Evolutionary conservation across 805 yeast genomes (phyloP).

Genomic region (Metschnikowia colocasiae): DNA sequence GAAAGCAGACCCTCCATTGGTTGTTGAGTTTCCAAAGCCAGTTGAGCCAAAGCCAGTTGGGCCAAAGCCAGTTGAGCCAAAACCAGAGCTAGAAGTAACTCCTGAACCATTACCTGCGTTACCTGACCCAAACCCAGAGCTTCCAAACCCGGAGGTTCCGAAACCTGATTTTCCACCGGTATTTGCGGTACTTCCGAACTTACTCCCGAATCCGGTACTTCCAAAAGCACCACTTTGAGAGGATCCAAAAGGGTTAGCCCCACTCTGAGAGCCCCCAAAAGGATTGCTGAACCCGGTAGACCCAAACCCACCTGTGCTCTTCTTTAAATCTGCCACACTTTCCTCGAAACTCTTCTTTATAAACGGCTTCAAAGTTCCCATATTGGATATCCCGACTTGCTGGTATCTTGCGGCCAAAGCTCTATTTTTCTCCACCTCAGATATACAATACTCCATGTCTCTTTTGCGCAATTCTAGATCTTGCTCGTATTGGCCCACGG

Average conservation of each 20-base stretch:
- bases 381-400: slow-evolving; percentile 28
- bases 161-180: neutral
- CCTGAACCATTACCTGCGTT: no score
- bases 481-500: slow-evolving; percentile 36
- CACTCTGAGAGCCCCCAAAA: slow-evolving; percentile 10
- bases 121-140: slow-evolving; percentile 2
- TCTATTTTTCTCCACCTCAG: slow-evolving; percentile 36
- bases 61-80: neutral
- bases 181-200: slow-evolving; percentile 1
- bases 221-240: slow-evolving; percentile 7
- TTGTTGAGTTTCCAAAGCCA: neutral
- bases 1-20: neutral
- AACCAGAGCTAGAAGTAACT: no score
- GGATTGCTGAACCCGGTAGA: slow-evolving; percentile 1
- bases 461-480: slow-evolving; percentile 29
- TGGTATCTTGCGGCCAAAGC: slow-evolving; percentile 54
- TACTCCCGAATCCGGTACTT: slow-evolving; percentile 2
- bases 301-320: neutral
- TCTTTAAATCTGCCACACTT: slow-evolving; percentile 22
- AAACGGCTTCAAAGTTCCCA: slow-evolving; percentile 22
- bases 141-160: slow-evolving; percentile 6
- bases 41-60: neutral
- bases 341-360: slow-evolving; percentile 28
- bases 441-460: slow-evolving; percentile 21
- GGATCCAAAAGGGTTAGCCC: slow-evolving; percentile 10